Evolutionary conservation across 1,284 basidiomycete genomes (phyloP).

Genomic region (Earliella scabrosa): DNA sequence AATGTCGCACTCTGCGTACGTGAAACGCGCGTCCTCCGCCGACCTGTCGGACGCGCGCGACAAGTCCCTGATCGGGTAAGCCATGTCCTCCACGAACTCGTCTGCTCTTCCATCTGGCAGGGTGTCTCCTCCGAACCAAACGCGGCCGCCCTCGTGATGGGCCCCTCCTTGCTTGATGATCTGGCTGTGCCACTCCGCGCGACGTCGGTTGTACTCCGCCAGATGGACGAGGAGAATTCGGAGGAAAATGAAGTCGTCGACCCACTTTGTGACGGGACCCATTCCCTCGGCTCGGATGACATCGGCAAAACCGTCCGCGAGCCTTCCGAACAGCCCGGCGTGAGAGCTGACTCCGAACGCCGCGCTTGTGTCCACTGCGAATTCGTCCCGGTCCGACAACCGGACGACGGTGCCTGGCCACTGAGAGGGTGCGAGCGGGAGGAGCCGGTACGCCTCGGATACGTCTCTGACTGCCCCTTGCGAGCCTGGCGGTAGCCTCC

Average conservation of each 20-base stretch:
- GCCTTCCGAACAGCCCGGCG: constrained; percentile 34
- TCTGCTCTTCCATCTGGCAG: constrained; percentile 12
- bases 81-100: constrained; percentile 27
- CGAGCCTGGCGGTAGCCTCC: constrained; percentile 36
- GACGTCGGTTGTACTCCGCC: constrained; percentile 27
- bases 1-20: not conserved
- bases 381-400: constrained; percentile 21
- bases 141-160: constrained; percentile 30
- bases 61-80: constrained; percentile 15
- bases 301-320: constrained; percentile 35
- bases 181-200: not conserved
- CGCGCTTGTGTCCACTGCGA: constrained; percentile 26
- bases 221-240: constrained; percentile 26
- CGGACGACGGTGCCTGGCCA: constrained; percentile 38
- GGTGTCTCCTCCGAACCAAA: constrained; percentile 36
- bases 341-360: constrained; percentile 39
- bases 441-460: constrained; percentile 33
- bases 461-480: constrained; percentile 41
- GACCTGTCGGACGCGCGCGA: constrained; percentile 12
- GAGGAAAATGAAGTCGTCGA: constrained; percentile 46
- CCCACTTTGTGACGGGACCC: constrained; percentile 46
- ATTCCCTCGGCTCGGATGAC: constrained; percentile 35
- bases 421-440: constrained; percentile 40
- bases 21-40: constrained; percentile 2
- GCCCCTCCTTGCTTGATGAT: constrained; percentile 13